Evolutionary conservation across 352 stramenopile species (phyloP).

Genomic region (Pythium coloratum): DNA sequence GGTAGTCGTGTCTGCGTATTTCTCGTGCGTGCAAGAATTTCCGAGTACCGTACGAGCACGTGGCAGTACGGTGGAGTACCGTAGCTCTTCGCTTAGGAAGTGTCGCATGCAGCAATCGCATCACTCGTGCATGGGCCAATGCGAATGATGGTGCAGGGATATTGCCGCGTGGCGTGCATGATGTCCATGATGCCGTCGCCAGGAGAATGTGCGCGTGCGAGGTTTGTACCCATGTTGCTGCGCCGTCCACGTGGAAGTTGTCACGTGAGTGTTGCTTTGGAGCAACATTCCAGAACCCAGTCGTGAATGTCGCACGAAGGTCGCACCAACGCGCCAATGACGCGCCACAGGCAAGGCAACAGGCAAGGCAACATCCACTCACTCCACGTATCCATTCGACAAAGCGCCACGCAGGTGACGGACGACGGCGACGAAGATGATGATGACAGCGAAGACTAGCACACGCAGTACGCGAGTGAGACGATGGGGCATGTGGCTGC

Average conservation of each 20-base stretch:
- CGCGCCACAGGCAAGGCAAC: neutral
- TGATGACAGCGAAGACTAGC: neutral
- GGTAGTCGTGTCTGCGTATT: too few species aligned
- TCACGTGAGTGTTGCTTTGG: neutral
- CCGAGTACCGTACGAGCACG: too few species aligned
- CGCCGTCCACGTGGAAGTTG: slow-evolving; percentile 29
- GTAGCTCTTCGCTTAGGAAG: too few species aligned
- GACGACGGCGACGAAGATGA: slow-evolving; percentile 6
- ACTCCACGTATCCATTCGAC: slow-evolving; percentile 31
- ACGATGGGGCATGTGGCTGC: slow-evolving; percentile 7
- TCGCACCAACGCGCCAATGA: slow-evolving; percentile 1
- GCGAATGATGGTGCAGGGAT: neutral
- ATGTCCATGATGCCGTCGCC: neutral
- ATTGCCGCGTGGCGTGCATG: neutral
- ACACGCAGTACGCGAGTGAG: neutral
- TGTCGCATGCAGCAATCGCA: too few species aligned
- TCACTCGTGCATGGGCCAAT: neutral
- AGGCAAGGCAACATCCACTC: slow-evolving; percentile 14
- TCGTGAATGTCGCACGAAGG: slow-evolving; percentile 24
- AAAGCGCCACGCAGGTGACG: slow-evolving; percentile 20
- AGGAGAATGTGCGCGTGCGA: slow-evolving; percentile 9
- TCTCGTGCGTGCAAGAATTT: too few species aligned
- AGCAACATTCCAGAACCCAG: slow-evolving; percentile 15
- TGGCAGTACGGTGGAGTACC: too few species aligned
- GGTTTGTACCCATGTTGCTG: slow-evolving; percentile 25